These are phyloP conservation scores for Plasmopara halstedii DNA, from an alignment of 352 stramenopile genomes.

Conservation along the genomic window DNA sequence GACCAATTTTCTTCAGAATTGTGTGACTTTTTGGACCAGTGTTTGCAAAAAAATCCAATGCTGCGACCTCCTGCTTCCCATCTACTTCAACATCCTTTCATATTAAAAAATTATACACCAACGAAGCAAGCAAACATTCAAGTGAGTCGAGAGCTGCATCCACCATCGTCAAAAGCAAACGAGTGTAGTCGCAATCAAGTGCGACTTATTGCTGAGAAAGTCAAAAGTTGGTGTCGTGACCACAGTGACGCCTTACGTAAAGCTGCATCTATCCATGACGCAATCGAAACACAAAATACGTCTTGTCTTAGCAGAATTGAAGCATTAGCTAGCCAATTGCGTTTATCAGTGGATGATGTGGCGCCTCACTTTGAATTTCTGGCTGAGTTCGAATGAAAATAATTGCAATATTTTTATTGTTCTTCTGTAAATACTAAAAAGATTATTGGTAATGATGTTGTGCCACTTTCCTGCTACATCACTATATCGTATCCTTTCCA, in stretches of 20 bases:
- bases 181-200: constrained; percentile 34
- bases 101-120: constrained; percentile 47
- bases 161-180: constrained; percentile 8
- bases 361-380: constrained; percentile 50
- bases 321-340: constrained; percentile 39
- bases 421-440: too few relatives aligned
- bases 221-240: constrained; percentile 46
- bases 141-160: constrained; percentile 17
- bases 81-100: constrained; percentile 66
- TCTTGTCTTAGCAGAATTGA: constrained; percentile 30
- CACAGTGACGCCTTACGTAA: constrained; percentile 32
- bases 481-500: too few relatives aligned
- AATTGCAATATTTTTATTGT: too few relatives aligned
- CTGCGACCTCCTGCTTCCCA: constrained; percentile 35
- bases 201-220: constrained; percentile 37
- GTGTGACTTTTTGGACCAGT: constrained; percentile 74
- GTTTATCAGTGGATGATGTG: constrained; percentile 44
- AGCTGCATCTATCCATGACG: constrained; percentile 6
- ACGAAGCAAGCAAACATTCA: constrained; percentile 18
- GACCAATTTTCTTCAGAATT: constrained; percentile 56
- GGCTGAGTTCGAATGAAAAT: constrained; percentile 16
- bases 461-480: too few relatives aligned
- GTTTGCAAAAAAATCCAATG: constrained; percentile 74
- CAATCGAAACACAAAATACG: constrained; percentile 1
- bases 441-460: too few relatives aligned